Base-by-base conservation (phyloP, 2,329 filamentous ascomycete genomes). In the Chaetomium strumarium region DNA sequence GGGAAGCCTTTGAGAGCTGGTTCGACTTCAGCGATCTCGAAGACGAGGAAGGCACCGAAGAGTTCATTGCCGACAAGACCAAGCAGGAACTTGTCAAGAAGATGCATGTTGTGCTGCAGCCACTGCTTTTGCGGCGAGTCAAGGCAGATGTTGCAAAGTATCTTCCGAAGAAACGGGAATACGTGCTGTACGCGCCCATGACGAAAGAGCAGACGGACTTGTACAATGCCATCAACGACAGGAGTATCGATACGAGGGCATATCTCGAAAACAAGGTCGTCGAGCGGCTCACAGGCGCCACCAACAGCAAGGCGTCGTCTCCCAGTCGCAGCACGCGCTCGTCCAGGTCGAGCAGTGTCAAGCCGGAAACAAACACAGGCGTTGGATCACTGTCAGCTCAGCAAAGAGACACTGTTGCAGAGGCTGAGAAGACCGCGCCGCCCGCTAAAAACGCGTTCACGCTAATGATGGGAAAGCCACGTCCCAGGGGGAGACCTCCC, bases 121-220 rank as follows among this genome's bases (percentile, higher is more conserved):
- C 93, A 0, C 85, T 99, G 61, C 74, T 99, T 1, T 75, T 99
- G 1, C 82, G 93, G 1, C 80, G 93, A 16, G 80, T 99, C 57
- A 99, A 99, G 70, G 86, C 89, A 0, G 93, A 99, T 63, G 93
- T 99, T 0, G 92, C 95, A 50, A 85, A 85, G 2, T 81, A 90
- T 44, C 76, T 99, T n/a, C 93, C 93, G 0, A 95, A 92, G 70
- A 99, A 99, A 73, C 82, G 93, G 29, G 93, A 99, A 67, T 99
- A 99, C 60, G 88, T 99, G 3, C 73, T 99, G 0, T 97, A 93
- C 63, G 93, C 93, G 0, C 93, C 93, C 0, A 83, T 99, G 70
- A 96, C 90, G 0, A 80, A 84, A 20, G 90, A 93, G 60, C 93
- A 99, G 65, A 89, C 90, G 2, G 92, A 96, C 52, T 71, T 99